These are phyloP conservation scores for Glycine latifolia DNA, from an alignment of 306 rosid species.

Conservation along the genomic window DNA sequence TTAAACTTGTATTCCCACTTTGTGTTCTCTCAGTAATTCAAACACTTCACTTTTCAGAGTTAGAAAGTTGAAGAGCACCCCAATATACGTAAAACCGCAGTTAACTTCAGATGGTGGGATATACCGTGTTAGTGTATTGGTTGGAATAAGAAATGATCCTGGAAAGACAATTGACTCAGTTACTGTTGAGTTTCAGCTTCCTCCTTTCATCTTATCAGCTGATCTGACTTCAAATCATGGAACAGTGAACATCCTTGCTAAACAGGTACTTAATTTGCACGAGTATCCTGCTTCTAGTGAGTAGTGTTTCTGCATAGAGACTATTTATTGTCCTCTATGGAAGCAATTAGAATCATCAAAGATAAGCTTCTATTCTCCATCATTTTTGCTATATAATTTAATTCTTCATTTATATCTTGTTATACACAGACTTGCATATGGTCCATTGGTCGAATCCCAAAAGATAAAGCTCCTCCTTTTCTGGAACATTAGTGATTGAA, in stretches of 20 bases:
- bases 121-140: conserved; percentile 80
- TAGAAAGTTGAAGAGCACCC: conserved; percentile 84
- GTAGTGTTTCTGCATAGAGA: neutral
- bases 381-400: conserved; percentile 17
- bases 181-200: conserved; percentile 78
- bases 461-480: conserved; percentile 87
- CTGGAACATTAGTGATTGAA: conserved; percentile 78
- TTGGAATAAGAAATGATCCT: conserved; percentile 83
- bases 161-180: conserved; percentile 82
- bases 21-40: conserved; percentile 16
- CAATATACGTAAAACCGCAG: conserved; percentile 91
- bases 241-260: conserved; percentile 81
- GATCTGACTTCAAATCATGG: conserved; percentile 88
- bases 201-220: conserved; percentile 77
- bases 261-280: conserved; percentile 68
- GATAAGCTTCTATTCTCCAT: conserved; percentile 27
- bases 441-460: conserved; percentile 89
- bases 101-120: conserved; percentile 82
- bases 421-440: conserved; percentile 82
- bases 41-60: conserved; percentile 61
- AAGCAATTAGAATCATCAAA: conserved; percentile 4
- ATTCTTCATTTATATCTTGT: conserved; percentile 33
- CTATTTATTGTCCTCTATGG: neutral
- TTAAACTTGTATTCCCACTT: conserved; percentile 7
- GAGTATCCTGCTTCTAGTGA: conserved; percentile 25